Conservation (phyloP, 75 land plant genomes). For the Pinus tabuliformis region DNA sequence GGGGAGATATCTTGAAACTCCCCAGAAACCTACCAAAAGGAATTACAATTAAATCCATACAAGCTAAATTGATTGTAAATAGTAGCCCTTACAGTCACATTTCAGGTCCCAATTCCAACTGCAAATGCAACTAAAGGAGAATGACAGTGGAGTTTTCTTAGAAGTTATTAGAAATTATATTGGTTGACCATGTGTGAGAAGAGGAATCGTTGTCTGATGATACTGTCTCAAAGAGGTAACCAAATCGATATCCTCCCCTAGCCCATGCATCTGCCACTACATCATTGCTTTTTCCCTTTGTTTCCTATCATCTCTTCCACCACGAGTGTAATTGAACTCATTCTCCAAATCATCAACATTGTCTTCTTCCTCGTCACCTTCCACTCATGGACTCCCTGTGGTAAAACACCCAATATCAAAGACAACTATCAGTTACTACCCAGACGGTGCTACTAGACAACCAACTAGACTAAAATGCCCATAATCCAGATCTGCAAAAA, state of each 20-base stretch:
- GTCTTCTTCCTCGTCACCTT: too few species aligned
- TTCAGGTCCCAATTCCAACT: background rate
- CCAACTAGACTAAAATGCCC: too few species aligned
- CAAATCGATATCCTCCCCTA: too few species aligned
- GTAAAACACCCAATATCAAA: too few species aligned
- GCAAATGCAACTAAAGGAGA: background rate
- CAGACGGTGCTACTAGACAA: too few species aligned
- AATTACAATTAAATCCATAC: background rate
- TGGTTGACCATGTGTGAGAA: slow-evolving; percentile 65
- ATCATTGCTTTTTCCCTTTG: too few species aligned
- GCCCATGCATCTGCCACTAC: slow-evolving; percentile 38
- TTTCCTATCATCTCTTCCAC: slow-evolving; percentile 33
- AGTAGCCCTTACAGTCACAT: background rate
- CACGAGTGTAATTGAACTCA: too few species aligned
- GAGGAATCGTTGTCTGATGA: slow-evolving; percentile 55
- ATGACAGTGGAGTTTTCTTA: background rate
- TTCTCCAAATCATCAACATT: too few species aligned
- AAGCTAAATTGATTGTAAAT: background rate
- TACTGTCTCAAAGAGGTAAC: slow-evolving; percentile 57
- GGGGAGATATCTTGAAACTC: slow-evolving; percentile 61
- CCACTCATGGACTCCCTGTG: too few species aligned
- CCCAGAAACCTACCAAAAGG: slow-evolving; percentile 52
- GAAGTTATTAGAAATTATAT: slow-evolving; percentile 23
- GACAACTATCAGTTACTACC: too few species aligned
- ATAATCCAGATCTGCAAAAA: too few species aligned